A percentile compares a stretch with the other conserved stretches of the same genome.
phyloP scores from a whole-genome alignment of 2,329 filamentous ascomycete genomes.

The Penicillium sp. region DNA sequence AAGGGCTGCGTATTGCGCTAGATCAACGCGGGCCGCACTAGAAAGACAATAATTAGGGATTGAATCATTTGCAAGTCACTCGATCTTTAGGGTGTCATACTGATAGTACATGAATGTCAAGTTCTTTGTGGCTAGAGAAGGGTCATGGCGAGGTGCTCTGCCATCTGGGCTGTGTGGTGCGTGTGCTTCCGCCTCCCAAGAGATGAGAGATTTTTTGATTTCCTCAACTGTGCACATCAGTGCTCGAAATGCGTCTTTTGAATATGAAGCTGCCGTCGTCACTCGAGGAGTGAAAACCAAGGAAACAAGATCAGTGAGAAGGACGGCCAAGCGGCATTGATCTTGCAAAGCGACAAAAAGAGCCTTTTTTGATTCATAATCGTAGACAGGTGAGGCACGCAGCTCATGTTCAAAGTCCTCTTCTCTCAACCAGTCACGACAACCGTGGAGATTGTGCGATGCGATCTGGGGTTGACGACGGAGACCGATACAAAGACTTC shows the following conservation, averaged over 20 bases:
- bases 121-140: slow-evolving; percentile 55
- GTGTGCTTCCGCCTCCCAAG: slow-evolving; percentile 27
- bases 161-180: neutral
- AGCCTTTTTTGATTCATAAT: slow-evolving; percentile 52
- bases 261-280: slow-evolving; percentile 20
- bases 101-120: slow-evolving; percentile 61
- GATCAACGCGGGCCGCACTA: slow-evolving; percentile 52
- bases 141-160: slow-evolving; percentile 43
- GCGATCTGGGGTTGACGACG: slow-evolving; percentile 60
- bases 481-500: slow-evolving; percentile 57
- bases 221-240: slow-evolving; percentile 19
- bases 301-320: slow-evolving; percentile 56
- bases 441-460: slow-evolving; percentile 54
- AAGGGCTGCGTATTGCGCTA: slow-evolving; percentile 57
- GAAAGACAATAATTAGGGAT: neutral
- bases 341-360: slow-evolving; percentile 56
- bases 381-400: slow-evolving; percentile 54
- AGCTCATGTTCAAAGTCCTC: slow-evolving; percentile 57
- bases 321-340: slow-evolving; percentile 54
- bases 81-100: slow-evolving; percentile 41
- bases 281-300: slow-evolving; percentile 50
- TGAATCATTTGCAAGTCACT: too few species aligned
- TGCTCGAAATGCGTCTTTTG: slow-evolving; percentile 23
- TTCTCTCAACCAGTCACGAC: slow-evolving; percentile 46
- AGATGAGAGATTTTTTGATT: slow-evolving; percentile 26